Conservation (phyloP, 768 basidiomycete species). For the Xerocomellus amylosporus region DNA sequence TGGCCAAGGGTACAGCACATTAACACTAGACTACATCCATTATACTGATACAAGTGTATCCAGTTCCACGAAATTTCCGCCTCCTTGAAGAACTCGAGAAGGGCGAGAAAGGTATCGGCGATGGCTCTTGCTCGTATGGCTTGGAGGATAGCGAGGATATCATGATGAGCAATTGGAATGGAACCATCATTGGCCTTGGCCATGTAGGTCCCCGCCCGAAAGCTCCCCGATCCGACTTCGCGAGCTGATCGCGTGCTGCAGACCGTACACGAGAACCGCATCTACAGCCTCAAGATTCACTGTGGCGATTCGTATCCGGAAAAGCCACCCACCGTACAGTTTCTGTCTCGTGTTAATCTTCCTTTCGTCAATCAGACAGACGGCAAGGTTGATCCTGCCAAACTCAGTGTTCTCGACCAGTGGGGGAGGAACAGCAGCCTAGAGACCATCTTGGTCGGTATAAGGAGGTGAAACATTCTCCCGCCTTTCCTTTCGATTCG, state of each 20-base stretch:
- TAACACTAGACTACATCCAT: neutral
- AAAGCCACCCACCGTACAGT: slow-evolving; percentile 73
- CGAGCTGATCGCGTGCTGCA: slow-evolving; percentile 31
- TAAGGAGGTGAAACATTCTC: slow-evolving; percentile 62
- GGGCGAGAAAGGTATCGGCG: slow-evolving; percentile 99
- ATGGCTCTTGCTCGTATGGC: slow-evolving; percentile 96
- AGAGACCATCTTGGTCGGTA: slow-evolving; percentile 89
- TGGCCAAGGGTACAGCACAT: slow-evolving; percentile 51
- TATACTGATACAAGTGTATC: neutral
- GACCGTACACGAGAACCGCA: slow-evolving; percentile 98
- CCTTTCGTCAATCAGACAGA: slow-evolving; percentile 79
- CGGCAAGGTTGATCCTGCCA: slow-evolving; percentile 75
- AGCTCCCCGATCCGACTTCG: slow-evolving; percentile 13
- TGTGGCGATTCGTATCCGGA: slow-evolving; percentile 81
- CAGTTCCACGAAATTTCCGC: slow-evolving; percentile 95
- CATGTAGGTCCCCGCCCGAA: slow-evolving; percentile 60
- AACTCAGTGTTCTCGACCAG: slow-evolving; percentile 65
- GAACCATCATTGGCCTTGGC: slow-evolving; percentile 97
- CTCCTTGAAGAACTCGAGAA: slow-evolving; percentile 98
- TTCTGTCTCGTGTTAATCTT: slow-evolving; percentile 87
- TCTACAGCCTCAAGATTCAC: slow-evolving; percentile 90
- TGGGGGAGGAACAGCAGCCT: slow-evolving; percentile 81
- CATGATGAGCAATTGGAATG: slow-evolving; percentile 98
- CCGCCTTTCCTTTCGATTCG: slow-evolving; percentile 1
- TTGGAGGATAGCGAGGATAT: slow-evolving; percentile 95